A percentile compares a stretch with the other conserved stretches of the same genome.
These are phyloP conservation scores for Aspergillus sp. DNA, from an alignment of 2,329 filamentous ascomycete species.

Conservation along the genomic window DNA sequence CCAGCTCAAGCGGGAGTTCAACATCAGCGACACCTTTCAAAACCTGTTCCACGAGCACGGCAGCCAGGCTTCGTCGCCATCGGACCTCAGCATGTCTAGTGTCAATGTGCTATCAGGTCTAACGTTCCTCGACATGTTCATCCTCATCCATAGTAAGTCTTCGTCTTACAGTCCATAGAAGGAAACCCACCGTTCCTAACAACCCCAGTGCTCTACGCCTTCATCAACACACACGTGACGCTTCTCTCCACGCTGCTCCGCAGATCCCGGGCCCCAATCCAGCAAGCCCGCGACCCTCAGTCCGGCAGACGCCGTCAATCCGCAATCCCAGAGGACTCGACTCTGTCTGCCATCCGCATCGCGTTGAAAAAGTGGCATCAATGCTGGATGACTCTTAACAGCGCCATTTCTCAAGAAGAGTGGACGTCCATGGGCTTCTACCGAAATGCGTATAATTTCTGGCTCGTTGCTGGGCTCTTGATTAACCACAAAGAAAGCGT, in stretches of 20 bases:
- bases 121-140: slow-evolving; percentile 42
- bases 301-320: slow-evolving; percentile 6
- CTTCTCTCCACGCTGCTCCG: slow-evolving; percentile 31
- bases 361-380: slow-evolving; percentile 41
- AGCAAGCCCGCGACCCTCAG: not conserved
- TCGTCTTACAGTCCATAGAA: not conserved
- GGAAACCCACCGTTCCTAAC: not conserved
- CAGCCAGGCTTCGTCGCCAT: slow-evolving; percentile 11
- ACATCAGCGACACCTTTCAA: slow-evolving; percentile 40
- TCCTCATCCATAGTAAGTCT: slow-evolving; percentile 42
- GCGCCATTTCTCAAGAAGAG: slow-evolving; percentile 31
- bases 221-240: slow-evolving; percentile 43
- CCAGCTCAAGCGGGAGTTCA: slow-evolving; percentile 35
- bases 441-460: slow-evolving; percentile 44
- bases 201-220: slow-evolving; percentile 39
- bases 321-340: slow-evolving; percentile 29
- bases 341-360: slow-evolving; percentile 31
- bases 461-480: slow-evolving; percentile 43
- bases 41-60: slow-evolving; percentile 35
- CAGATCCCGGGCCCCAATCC: slow-evolving; percentile 10
- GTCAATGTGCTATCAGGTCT: slow-evolving; percentile 22
- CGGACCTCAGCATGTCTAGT: not conserved
- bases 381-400: slow-evolving; percentile 36
- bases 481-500: slow-evolving; percentile 43
- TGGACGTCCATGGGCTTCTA: slow-evolving; percentile 45